Base-by-base conservation (phyloP, 2,329 filamentous ascomycete genomes). In the Ophiostoma quercus region DNA sequence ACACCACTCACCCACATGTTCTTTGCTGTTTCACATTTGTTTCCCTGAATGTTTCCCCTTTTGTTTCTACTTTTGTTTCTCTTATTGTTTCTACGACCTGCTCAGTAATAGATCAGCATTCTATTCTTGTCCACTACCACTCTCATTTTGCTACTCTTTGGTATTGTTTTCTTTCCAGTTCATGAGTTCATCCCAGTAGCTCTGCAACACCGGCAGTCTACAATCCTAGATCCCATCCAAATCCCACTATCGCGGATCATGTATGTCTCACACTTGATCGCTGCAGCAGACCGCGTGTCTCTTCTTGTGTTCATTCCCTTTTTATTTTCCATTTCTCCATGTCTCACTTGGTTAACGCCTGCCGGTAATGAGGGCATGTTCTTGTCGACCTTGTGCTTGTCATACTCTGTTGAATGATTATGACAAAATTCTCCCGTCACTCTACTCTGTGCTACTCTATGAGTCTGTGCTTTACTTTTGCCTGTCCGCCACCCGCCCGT, bases 241-340 rank as follows among this genome's bases (percentile, higher is more conserved):
- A 57, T 25, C 51, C 51, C 51, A 25, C 51, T n/a, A 57, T 22
- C 51, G 14, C 51, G 51, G 51, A 22, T 57, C 22, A 57, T 57
- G 51, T 57, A 25, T 57, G 51, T 57, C 51, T 57, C n/a, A 57
- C 9, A 57, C 51, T 57, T 57, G 51, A 57, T 57, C 22, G 51
- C 43, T 47, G 51, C 51, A 57, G 12, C 43, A 47, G 19, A 47
- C 43, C 43, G 43, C 43, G 43, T 66, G 57, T 25, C 62, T 32
- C 34, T 67, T 69, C 63, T 57, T 47, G 57, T 51, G 22, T 57
- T 14, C 16, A 25, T 57, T 22, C 29, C 22, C 7, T 12, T 5
- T 29, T 14, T 57, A 57, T 12, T 57, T 22, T 57, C 51, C 8
- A 57, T 14, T 16, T 57, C 51, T 25, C 43, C 43, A 25, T 57